Base-by-base conservation (phyloP, 257 asterid species). In the Galeopsis tetrahit region DNA sequence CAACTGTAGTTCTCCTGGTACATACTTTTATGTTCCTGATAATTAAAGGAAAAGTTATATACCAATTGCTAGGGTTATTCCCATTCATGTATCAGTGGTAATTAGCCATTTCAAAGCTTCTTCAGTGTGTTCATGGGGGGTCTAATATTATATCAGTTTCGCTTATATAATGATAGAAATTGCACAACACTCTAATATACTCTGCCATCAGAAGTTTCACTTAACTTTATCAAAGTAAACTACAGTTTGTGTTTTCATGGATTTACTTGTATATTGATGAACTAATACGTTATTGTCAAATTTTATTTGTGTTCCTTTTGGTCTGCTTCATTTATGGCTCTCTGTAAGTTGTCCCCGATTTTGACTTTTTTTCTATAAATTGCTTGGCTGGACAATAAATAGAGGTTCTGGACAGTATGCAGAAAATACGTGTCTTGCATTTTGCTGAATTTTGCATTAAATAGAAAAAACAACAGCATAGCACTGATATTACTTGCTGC, bases 401-500 rank as follows among this genome's bases (percentile, higher is more conserved):
- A 52, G 44, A 52, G 44, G 32, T 58, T 63, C 58, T 7, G 38
- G 66, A 46, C 15, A 33, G 64, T 75, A 43, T 71, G 21, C 43
- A 15, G 73, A 44, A 44, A 35, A 11, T 65, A 11, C 70, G 63
- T 49, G 8, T 67, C 59, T 28, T 65, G 34, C 40, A 65, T 43
- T 35, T 65, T 53, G 59, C 44, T 59, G 52, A n/a, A 74, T 59
- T 68, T 55, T 72, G 64, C 49, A 51, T 44, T 69, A 65, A 51
- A 61, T 7, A 31, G 61, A 70, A 36, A 36, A 38, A 7, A 55
- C 52, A 66, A 63, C 31, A 77, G 63, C 48, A 58, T 48, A 58
- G 35, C n/a, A 70, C 10, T 77, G 44, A 78, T 77, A 38, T 70
- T 28, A 69, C 59, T 60, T 53, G 70, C 56, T 68, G 32, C 44